Evolutionary conservation across 2,329 filamentous ascomycete species (phyloP), one percentile per base, ranked within the genome.

Genomic region (Ophiocordyceps camponoti-floridani): DNA sequence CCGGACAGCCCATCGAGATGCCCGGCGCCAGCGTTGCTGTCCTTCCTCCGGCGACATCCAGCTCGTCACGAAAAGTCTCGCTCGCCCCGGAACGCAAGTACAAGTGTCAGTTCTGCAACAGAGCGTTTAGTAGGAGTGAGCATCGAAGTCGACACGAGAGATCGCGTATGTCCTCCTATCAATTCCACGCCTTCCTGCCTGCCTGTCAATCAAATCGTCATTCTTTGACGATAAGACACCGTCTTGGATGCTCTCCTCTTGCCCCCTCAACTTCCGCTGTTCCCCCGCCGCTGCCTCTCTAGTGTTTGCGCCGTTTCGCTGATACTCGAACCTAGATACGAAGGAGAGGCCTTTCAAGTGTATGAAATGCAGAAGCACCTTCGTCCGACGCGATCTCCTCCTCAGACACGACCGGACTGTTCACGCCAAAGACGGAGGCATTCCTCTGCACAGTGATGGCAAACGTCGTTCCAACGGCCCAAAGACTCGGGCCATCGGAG

Each of bases 321-420:
- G 33, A 52, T 44, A 6, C 8, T 6, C 14, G 13, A 9, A 26
- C 27, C 49, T 64, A 96, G 89, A 96, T 65, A 98, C 91, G 51
- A 98, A 98, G 68, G 91, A 96, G 66, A 82, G 91, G 50, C 91
- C 91, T 35, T 98, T 98, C 75, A 96, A 96, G 64, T 98, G 91
- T 67, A 75, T 86, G 70, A 98, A 98, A 69, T 98, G 91, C 66
- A 77, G 88, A 59, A 95, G 88, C 72, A 98, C 91, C 49, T 98
- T 98, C 62, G 91, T 98, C 56, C 85, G 91, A 62, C 85, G 91
- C 65, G 91, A 98, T 67, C 75, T 98, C 50, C 79, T 98, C 44
- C 79, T 98, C 53, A 84, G 91, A 62, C 91, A 98, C 69, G 91
- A 98, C 65, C 84, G 91, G 57, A 98, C 91, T 52, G 91, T 98